Conservation (phyloP, 331 rosid genomes). For the Dryas integrifolia region DNA sequence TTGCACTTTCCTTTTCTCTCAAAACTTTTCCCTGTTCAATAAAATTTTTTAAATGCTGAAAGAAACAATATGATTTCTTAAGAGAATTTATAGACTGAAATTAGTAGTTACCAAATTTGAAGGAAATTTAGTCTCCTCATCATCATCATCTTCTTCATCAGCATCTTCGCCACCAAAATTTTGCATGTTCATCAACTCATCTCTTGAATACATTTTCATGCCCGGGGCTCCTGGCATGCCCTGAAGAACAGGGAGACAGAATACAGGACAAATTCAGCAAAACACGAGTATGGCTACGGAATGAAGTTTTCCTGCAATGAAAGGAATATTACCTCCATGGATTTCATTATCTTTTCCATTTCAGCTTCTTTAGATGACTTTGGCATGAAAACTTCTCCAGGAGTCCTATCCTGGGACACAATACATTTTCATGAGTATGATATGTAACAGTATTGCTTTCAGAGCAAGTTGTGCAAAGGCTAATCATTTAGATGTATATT, state of each 20-base stretch:
- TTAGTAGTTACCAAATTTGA: constrained; percentile 66
- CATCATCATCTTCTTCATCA: constrained; percentile 67
- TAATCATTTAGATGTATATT: neutral
- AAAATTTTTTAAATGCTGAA: constrained; percentile 3
- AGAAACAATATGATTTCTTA: neutral
- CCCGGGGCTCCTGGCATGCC: constrained; percentile 99
- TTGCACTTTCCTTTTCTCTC: constrained; percentile 53
- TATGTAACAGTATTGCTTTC: neutral
- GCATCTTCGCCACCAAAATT: constrained; percentile 60
- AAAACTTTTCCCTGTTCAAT: constrained; percentile 61
- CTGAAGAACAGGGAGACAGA: constrained; percentile 42
- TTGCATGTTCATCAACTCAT: constrained; percentile 78
- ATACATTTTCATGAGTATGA: constrained; percentile 6
- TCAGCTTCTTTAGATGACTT: constrained; percentile 92
- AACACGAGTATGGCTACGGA: neutral
- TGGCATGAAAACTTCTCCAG: constrained; percentile 81
- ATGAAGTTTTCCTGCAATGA: neutral
- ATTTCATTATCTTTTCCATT: constrained; percentile 87
- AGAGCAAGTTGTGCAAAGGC: neutral
- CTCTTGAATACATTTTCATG: constrained; percentile 97
- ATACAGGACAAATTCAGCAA: constrained; percentile 15
- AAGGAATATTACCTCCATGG: constrained; percentile 76
- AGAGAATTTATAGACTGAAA: constrained; percentile 1
- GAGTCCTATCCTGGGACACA: constrained; percentile 63
- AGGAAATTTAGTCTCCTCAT: constrained; percentile 49